A percentile compares a stretch with the other conserved stretches of the same genome.
phyloP scores from a whole-genome alignment of 2,329 filamentous ascomycete species.

The Davidsoniella eucalypti region DNA sequence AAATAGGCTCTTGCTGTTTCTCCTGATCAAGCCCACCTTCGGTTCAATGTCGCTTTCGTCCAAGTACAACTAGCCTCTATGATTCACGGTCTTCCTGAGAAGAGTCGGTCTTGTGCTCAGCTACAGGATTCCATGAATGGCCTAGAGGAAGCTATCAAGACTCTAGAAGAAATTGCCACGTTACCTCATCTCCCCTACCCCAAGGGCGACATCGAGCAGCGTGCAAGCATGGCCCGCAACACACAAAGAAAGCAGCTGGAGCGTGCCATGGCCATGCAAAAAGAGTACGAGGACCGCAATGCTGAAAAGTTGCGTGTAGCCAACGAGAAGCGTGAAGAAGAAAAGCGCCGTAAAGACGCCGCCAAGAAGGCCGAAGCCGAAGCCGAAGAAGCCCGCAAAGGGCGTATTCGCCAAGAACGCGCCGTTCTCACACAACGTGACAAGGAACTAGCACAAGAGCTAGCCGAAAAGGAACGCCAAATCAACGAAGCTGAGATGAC shows the following conservation, averaged over 20 bases:
- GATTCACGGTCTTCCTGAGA: constrained; percentile 58
- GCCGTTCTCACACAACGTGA: constrained; percentile 64
- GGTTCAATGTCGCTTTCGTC: constrained; percentile 96
- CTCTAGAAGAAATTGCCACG: constrained; percentile 45
- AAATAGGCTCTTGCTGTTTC: constrained; percentile 56
- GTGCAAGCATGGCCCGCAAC: constrained; percentile 92
- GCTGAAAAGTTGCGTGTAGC: constrained; percentile 74
- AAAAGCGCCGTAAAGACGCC: constrained; percentile 63
- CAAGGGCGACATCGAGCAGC: constrained; percentile 76
- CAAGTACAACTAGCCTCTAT: constrained; percentile 84
- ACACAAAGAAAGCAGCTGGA: constrained; percentile 88
- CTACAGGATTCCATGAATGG: constrained; percentile 66
- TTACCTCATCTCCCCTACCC: constrained; percentile 68
- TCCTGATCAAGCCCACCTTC: constrained; percentile 74
- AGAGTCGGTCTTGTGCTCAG: constrained; percentile 61
- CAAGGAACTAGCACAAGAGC: constrained; percentile 51
- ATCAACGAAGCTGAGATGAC: constrained; percentile 64
- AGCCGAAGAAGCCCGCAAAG: constrained; percentile 54
- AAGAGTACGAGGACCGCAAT: constrained; percentile 85
- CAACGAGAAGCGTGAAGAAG: constrained; percentile 61
- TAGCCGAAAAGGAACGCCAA: constrained; percentile 52
- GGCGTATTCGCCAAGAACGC: constrained; percentile 74
- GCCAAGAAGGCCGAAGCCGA: constrained; percentile 51
- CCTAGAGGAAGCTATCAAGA: constrained; percentile 70
- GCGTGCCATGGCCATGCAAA: constrained; percentile 66